Evolutionary conservation across 1,284 basidiomycete genomes (phyloP), one percentile per base, ranked within the genome.

Genomic region (Boletellus sp.): DNA sequence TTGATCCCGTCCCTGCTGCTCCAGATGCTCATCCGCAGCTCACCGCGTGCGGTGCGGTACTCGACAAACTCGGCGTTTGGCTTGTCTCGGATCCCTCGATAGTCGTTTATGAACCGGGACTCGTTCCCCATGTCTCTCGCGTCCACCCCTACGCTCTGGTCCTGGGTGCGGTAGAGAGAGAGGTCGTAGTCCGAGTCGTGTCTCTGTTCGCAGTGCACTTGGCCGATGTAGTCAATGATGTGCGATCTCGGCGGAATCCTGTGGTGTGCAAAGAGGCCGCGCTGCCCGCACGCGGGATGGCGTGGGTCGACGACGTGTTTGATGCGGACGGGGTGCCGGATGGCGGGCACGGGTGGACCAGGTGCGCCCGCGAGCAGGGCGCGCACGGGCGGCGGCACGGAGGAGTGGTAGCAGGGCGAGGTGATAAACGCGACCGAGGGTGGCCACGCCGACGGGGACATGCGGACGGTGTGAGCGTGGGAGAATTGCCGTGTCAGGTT

Each of bases 41-140:
- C 86, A 17, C 87, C 89, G n/a, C 55, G 58, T 25, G 58, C 58
- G 8, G 74, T 73, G 50, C 76, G 72, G 29, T 73, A 71, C 26
- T 91, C 81, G 50, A 74, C 69, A 59, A 94, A 94, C 40, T 81
- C 64, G 0, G 84, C 87, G 57, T 94, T 94, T 2, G 91, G 82
- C 55, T 70, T 80, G 10, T 64, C 55, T 38, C 68, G 68, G 20
- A 91, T 72, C 5, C 90, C 90, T 42, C 92, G 78, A 66, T 84
- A 94, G 68, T 94, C 92, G 56, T 94, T 94, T 51, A 91, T 76
- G 63, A 94, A 93, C 53, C 91, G 74, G 3, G 83, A 86, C 60
- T 93, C 90, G 67, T 93, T 95, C 17, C 94, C 94, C 67, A 78
- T 78, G 1, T 33, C 53, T 25, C 74, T 74, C 8, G 92, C 91